Evolutionary conservation across 164 flowering plant genomes (phyloP).

Genomic region (Vitis rotundifolia): DNA sequence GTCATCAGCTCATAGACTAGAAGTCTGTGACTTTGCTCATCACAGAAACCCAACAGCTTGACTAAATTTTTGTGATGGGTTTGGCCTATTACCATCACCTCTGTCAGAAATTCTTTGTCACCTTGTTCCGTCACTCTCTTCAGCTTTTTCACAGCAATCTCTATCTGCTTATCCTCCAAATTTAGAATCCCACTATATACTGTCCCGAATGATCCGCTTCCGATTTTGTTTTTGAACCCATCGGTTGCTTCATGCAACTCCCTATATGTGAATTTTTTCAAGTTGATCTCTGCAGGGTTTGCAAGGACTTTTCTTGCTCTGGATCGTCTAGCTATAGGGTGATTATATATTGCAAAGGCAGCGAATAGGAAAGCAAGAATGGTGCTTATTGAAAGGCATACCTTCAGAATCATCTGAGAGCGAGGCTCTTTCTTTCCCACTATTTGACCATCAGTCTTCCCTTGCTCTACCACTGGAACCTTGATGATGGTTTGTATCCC

Average conservation of each 20-base stretch:
- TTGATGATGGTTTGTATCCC: constrained; percentile 15
- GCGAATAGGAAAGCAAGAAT: constrained; percentile 11
- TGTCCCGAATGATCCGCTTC: constrained; percentile 29
- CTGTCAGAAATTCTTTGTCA: constrained; percentile 30
- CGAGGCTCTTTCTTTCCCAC: not conserved
- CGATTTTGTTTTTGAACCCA: constrained; percentile 22
- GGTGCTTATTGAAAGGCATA: not conserved
- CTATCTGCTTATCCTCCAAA: constrained; percentile 11
- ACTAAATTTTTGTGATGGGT: constrained; percentile 33
- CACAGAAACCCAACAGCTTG: constrained; percentile 19
- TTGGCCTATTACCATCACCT: constrained; percentile 26
- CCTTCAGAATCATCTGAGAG: not conserved
- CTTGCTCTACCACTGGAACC: constrained; percentile 4
- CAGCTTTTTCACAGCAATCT: constrained; percentile 31
- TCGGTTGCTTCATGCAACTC: constrained; percentile 32
- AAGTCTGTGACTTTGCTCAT: constrained; percentile 18
- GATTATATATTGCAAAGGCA: constrained; percentile 13
- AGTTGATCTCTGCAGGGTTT: constrained; percentile 5
- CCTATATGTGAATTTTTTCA: constrained; percentile 22
- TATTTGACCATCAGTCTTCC: not conserved
- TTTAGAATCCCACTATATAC: constrained; percentile 25
- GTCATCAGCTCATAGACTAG: constrained; percentile 25
- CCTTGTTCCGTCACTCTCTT: constrained; percentile 24
- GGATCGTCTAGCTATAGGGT: constrained; percentile 8
- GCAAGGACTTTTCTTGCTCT: not conserved